Evolutionary conservation across 345 rosid genomes (phyloP).

Genomic region (Arabidopsis suecica): DNA sequence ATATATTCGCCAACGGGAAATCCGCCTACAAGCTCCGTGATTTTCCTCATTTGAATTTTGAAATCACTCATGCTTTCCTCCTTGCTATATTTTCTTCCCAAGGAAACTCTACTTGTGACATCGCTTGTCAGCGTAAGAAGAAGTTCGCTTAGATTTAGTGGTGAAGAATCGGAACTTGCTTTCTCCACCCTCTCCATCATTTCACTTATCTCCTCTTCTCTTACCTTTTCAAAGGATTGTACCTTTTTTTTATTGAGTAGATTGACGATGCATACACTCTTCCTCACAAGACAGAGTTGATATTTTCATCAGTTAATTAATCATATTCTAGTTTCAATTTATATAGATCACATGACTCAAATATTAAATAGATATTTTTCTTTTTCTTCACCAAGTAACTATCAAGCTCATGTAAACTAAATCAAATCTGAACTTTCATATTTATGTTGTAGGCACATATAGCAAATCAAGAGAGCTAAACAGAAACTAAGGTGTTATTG

Average conservation of each 20-base stretch:
- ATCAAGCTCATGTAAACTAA: too few species aligned
- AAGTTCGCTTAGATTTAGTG: constrained; percentile 49
- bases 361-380: too few species aligned
- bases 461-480: too few species aligned
- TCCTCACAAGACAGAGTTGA: constrained; percentile 14
- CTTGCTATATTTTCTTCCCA: constrained; percentile 55
- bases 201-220: constrained; percentile 52
- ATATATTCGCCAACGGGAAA: constrained; percentile 52
- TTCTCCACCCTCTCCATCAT: constrained; percentile 38
- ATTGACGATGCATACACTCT: constrained; percentile 49
- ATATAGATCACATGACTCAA: too few species aligned
- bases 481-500: too few species aligned
- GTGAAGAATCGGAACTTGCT: neutral
- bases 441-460: too few species aligned
- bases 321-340: too few species aligned
- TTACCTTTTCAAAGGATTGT: constrained; percentile 38
- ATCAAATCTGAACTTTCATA: neutral
- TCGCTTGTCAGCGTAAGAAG: constrained; percentile 39
- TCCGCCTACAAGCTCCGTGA: constrained; percentile 40
- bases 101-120: constrained; percentile 50
- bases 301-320: neutral
- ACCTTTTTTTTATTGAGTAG: constrained; percentile 55
- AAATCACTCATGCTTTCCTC: constrained; percentile 44
- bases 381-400: too few species aligned
- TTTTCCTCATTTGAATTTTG: constrained; percentile 32